phyloP scores from a whole-genome alignment of 106 monocot species.

The Acanthochlamys bracteata region DNA sequence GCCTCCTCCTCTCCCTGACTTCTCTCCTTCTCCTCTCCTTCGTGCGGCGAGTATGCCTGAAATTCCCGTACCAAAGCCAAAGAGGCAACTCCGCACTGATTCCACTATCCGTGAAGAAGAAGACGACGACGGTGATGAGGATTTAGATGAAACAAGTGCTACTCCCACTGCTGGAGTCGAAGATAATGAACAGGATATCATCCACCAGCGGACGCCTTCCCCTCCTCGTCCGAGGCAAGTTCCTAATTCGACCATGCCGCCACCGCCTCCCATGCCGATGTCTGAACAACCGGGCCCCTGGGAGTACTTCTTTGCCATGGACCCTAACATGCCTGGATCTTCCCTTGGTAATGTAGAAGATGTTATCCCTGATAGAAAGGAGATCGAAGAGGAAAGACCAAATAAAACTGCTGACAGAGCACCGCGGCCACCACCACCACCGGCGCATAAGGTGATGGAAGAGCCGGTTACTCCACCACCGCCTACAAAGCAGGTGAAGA shows the following conservation, averaged over 20 bases:
- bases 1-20: conserved; percentile 51
- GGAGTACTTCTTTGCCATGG: conserved; percentile 44
- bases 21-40: conserved; percentile 42
- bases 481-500: conserved; percentile 18
- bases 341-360: conserved; percentile 28
- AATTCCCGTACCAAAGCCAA: conserved; percentile 25
- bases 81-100: conserved; percentile 11
- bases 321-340: conserved; percentile 35
- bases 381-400: conserved; percentile 5
- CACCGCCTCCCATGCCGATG: conserved; percentile 17
- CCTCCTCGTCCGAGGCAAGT: background rate
- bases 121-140: conserved; percentile 11
- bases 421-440: background rate
- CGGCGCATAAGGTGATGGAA: conserved; percentile 15
- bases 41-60: conserved; percentile 77
- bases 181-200: no score
- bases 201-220: conserved; percentile 3
- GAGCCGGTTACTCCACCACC: conserved; percentile 18
- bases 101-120: conserved; percentile 61
- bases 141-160: conserved; percentile 1
- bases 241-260: conserved; percentile 8
- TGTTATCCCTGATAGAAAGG: background rate
- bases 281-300: conserved; percentile 1
- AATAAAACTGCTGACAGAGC: background rate
- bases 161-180: no score